Base-by-base conservation (phyloP, 2,329 filamentous ascomycete species). In the Harringtonia aguacate region DNA sequence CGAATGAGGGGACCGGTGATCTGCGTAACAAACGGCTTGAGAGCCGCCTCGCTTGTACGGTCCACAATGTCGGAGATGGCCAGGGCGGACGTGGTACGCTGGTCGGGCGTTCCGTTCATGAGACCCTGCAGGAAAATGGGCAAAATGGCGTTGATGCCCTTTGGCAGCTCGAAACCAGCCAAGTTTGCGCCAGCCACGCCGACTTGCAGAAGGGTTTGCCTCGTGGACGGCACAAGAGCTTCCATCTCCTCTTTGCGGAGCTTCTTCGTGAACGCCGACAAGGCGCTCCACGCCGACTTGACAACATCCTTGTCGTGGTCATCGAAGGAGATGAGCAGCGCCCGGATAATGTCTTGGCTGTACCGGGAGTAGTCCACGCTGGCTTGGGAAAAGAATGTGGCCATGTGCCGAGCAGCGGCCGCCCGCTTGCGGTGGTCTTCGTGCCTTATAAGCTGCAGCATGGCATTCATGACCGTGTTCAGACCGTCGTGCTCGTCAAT, bases 231-330 rank as follows among this genome's bases (percentile, higher is more conserved):
- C 17, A 95, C 88, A 37, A 98, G 73, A 1, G 84, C 80, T 59
- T 98, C 94, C 92, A 98, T 97, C 64, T 97, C 90, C 59, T 98
- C 94, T 63, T 98, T 98, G 58, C 82, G 83, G 49, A 98, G 75
- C 54, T 80, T 83, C 61, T 89, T 89, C 37, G 89, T 95, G 54
- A 98, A 83, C 46, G 86, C 85, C 54, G 69, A 87, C 47, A 98
- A 75, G 7, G 89, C 90, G 44, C 79, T 73, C 89, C 89, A 97
- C 20, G 90, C 80, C 36, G 86, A 77, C 68, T 94, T 94, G 56
- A 97, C 84, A 4, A 97, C 90, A 20, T 82, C 79, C 48, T 66
- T 64, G 56, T 97, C 92, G 43, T 77, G 65, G 55, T 98, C 92
- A 56, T 92, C 88, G 58, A 98, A 98, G 0, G 87, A 89, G 52